phyloP scores from a whole-genome alignment of 73 alveolate species.

The Breviolum minutum region DNA sequence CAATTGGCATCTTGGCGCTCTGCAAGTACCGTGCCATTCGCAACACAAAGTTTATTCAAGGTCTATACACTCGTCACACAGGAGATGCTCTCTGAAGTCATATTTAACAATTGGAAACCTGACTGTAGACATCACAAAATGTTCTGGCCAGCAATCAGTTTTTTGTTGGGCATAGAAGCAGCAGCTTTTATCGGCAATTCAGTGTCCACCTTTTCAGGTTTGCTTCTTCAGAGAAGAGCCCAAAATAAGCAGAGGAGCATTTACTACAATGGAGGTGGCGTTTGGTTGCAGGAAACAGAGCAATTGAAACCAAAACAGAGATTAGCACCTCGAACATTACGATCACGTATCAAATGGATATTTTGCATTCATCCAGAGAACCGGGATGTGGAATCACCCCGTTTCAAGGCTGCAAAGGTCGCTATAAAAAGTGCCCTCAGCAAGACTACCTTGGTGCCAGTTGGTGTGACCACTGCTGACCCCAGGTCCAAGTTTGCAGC shows the following conservation, averaged over 20 bases:
- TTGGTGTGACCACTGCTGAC: neutral
- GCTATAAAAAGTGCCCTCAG: neutral
- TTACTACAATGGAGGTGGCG: neutral
- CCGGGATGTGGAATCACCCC: neutral
- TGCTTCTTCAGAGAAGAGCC: neutral
- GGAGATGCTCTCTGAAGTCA: neutral
- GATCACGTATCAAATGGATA: neutral
- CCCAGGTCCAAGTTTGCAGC: neutral
- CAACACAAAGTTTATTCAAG: neutral
- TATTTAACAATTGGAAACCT: neutral
- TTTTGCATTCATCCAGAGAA: neutral
- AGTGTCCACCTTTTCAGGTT: neutral
- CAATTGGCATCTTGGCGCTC: neutral
- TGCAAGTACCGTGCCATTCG: neutral
- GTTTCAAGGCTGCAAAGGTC: neutral
- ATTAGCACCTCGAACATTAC: neutral
- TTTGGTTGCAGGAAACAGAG: neutral
- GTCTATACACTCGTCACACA: neutral
- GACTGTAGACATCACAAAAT: neutral
- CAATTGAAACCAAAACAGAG: neutral
- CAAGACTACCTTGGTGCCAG: constrained; percentile 16
- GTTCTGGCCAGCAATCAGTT: constrained; percentile 42
- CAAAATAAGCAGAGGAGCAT: neutral
- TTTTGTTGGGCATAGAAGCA: neutral
- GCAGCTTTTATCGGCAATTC: neutral